A percentile compares a stretch with the other conserved stretches of the same genome.
phyloP scores from a whole-genome alignment of 2,329 filamentous ascomycete genomes.

The Talaromyces sp. region DNA sequence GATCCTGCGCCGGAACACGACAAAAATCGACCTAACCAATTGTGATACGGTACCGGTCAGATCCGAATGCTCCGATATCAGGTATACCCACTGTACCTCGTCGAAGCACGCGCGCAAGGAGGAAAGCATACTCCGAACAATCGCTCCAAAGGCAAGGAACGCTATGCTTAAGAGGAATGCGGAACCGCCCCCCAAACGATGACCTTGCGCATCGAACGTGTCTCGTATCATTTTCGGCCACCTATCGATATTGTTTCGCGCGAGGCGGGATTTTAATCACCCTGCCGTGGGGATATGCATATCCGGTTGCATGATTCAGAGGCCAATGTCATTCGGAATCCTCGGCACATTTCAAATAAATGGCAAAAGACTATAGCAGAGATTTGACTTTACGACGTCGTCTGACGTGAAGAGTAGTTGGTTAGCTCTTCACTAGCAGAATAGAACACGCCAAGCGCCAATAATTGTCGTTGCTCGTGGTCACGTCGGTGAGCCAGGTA shows the following conservation, averaged over 20 bases:
- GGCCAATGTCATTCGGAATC: neutral
- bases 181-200: neutral
- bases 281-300: neutral
- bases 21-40: neutral
- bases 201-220: neutral
- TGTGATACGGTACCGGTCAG: neutral
- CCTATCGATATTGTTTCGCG: neutral
- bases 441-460: slow-evolving; percentile 6
- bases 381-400: neutral
- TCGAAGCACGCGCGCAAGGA: neutral
- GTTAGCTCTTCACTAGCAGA: neutral
- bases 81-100: neutral
- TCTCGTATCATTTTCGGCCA: neutral
- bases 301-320: neutral
- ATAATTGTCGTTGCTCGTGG: slow-evolving; percentile 8
- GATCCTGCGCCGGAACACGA: neutral
- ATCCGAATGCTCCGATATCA: neutral
- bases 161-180: neutral
- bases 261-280: neutral
- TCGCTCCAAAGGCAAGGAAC: neutral
- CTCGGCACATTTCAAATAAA: neutral
- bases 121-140: neutral
- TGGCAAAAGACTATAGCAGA: neutral
- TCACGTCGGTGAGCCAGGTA: neutral
- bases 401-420: neutral